Percentiles rank a stretch among this genome's conserved stretches.
phyloP scores from a whole-genome alignment of 495 filamentous ascomycete genomes.

The Astrothelium macrocarpum region DNA sequence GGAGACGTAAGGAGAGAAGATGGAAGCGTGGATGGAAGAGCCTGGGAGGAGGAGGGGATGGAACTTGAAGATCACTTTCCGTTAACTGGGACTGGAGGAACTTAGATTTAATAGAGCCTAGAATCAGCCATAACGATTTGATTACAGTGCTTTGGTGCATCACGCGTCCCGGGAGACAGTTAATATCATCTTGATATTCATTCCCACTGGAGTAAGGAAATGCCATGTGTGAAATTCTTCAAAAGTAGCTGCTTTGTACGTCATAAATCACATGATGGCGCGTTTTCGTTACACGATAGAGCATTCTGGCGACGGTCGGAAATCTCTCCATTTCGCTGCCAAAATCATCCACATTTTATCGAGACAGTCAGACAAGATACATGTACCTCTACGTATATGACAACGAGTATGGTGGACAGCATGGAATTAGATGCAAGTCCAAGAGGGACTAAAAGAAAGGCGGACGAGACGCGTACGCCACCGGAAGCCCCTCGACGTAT shows the following conservation, averaged over 20 bases:
- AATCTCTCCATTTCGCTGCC: not conserved
- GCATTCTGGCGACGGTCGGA: no score
- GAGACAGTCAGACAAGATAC: not conserved
- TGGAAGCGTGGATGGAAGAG: not conserved
- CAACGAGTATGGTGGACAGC: slow-evolving; percentile 32
- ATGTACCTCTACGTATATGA: not conserved
- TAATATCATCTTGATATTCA: not conserved
- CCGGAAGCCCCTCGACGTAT: slow-evolving; percentile 54
- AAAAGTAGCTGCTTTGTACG: no score
- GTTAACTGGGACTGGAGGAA: not conserved
- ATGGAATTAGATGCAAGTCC: slow-evolving; percentile 42
- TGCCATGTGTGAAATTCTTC: not conserved
- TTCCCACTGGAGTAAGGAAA: no score
- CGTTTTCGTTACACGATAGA: not conserved
- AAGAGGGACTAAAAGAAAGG: slow-evolving; percentile 56
- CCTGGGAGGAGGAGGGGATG: slow-evolving; percentile 2
- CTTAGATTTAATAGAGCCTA: not conserved
- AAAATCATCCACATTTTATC: not conserved
- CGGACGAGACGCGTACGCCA: slow-evolving; percentile 37
- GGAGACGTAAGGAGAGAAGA: not conserved
- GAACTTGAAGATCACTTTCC: slow-evolving; percentile 6
- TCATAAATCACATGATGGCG: not conserved
- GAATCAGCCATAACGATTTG: not conserved
- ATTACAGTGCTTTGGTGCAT: not conserved
- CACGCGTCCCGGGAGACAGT: not conserved